Percentiles rank a stretch among this genome's conserved stretches.
Conservation (phyloP, 176 grass and related monocot genomes). For the Themeda triandra region DNA sequence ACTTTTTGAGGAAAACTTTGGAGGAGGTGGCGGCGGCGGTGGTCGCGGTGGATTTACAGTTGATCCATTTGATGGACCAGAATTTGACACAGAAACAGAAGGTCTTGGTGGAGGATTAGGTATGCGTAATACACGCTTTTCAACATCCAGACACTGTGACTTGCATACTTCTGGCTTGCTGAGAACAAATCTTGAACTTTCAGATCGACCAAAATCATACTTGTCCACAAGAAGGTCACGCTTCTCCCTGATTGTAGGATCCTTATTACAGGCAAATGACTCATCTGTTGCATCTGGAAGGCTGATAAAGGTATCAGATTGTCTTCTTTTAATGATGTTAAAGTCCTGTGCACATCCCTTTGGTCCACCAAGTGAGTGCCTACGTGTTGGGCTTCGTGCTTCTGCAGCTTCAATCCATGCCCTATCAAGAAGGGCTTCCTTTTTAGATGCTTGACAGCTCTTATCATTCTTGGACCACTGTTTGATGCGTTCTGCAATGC, state of each 20-base stretch:
- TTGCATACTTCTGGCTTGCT: constrained; percentile 71
- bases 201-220: constrained; percentile 55
- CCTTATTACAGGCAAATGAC: constrained; percentile 42
- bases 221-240: constrained; percentile 51
- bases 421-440: constrained; percentile 60
- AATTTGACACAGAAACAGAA: constrained; percentile 51
- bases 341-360: constrained; percentile 61
- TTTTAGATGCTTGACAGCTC: constrained; percentile 42
- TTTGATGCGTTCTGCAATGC: constrained; percentile 55
- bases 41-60: constrained; percentile 54
- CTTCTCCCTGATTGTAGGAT: constrained; percentile 45
- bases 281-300: constrained; percentile 53
- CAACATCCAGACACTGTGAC: constrained; percentile 55
- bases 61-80: constrained; percentile 49
- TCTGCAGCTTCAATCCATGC: constrained; percentile 76
- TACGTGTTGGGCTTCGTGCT: constrained; percentile 54
- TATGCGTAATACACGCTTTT: constrained; percentile 77
- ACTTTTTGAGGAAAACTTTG: constrained; percentile 63
- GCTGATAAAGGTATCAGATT: constrained; percentile 95
- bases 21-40: constrained; percentile 70
- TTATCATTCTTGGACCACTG: constrained; percentile 68
- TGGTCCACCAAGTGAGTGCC: constrained; percentile 83
- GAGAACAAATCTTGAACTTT: constrained; percentile 65
- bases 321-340: constrained; percentile 62
- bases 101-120: constrained; percentile 97